Percentiles rank a stretch among this genome's conserved stretches.
These are phyloP conservation scores for Ophiostoma ips DNA, from an alignment of 2,329 filamentous ascomycete genomes.

Conservation along the genomic window DNA sequence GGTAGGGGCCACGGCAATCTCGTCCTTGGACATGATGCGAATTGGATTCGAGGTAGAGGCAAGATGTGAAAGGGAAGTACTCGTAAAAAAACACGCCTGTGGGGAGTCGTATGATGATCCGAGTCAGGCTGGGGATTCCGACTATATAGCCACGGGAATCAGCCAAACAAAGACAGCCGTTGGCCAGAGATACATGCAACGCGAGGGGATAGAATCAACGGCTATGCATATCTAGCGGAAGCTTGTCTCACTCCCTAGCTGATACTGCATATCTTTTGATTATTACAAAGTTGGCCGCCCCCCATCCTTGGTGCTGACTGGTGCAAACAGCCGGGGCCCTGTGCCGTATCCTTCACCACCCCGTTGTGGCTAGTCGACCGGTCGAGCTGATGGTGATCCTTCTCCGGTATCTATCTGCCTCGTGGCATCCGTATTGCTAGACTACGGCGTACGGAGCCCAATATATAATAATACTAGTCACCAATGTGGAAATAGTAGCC, in stretches of 20 bases:
- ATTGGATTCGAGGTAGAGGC: not conserved
- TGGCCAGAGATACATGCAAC: not conserved
- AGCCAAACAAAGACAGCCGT: not conserved
- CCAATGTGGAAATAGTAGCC: too few relatives aligned
- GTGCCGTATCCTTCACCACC: not conserved
- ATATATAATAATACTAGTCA: too few relatives aligned
- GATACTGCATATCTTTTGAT: not conserved
- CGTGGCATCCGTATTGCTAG: too few relatives aligned
- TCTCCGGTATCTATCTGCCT: too few relatives aligned
- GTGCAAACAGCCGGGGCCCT: not conserved
- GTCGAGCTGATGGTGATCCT: not conserved
- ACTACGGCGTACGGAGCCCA: too few relatives aligned
- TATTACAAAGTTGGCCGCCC: not conserved
- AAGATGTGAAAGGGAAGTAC: not conserved
- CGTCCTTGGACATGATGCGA: slow-evolving; percentile 1
- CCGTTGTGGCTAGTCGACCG: not conserved
- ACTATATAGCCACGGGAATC: not conserved
- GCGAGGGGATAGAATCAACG: not conserved
- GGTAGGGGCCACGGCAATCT: slow-evolving; percentile 5
- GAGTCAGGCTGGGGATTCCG: not conserved
- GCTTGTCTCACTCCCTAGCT: not conserved
- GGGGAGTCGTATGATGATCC: not conserved
- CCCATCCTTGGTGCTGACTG: not conserved
- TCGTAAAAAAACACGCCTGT: too few relatives aligned
- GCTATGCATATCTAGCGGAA: not conserved